Percentiles rank a stretch among this genome's conserved stretches.
phyloP scores from a whole-genome alignment of 495 filamentous ascomycete species.

The Aspergillus ellipticus region DNA sequence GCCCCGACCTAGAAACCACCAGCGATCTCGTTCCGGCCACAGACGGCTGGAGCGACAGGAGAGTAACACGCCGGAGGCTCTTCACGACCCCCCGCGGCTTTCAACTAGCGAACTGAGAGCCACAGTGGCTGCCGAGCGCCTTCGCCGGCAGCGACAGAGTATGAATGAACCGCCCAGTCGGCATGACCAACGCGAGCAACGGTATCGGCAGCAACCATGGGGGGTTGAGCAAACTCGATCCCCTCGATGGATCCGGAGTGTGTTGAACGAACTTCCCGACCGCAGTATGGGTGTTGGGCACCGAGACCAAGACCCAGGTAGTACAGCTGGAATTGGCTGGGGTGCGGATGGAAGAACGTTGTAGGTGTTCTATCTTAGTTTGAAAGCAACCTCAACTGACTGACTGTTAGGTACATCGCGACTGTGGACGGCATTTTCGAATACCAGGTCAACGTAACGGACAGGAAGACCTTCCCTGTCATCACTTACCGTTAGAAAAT shows the following conservation, averaged over 20 bases:
- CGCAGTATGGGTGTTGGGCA: constrained; percentile 28
- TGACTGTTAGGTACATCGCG: constrained; percentile 58
- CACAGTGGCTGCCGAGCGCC: constrained; percentile 40
- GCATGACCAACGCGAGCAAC: constrained; percentile 29
- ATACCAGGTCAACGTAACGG: constrained; percentile 61
- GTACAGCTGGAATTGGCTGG: constrained; percentile 68
- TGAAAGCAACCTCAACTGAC: constrained; percentile 5
- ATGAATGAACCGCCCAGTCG: constrained; percentile 36
- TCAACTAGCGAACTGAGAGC: constrained; percentile 34
- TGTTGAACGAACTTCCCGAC: constrained; percentile 41
- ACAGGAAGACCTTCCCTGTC: constrained; percentile 62
- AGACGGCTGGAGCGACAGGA: constrained; percentile 29
- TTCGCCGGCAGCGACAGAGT: constrained; percentile 39
- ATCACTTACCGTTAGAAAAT: constrained; percentile 51
- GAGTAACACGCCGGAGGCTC: constrained; percentile 18
- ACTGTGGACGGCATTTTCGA: constrained; percentile 73
- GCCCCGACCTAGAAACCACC: constrained; percentile 23
- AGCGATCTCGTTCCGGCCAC: constrained; percentile 33
- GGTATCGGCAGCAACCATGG: constrained; percentile 31
- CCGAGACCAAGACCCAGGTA: constrained; percentile 37
- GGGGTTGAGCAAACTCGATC: constrained; percentile 37
- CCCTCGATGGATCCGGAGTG: constrained; percentile 41
- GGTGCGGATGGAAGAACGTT: constrained; percentile 63
- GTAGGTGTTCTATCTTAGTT: constrained; percentile 47
- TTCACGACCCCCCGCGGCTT: constrained; percentile 29